phyloP scores from a whole-genome alignment of 768 basidiomycete genomes.

The Russula sp. region DNA sequence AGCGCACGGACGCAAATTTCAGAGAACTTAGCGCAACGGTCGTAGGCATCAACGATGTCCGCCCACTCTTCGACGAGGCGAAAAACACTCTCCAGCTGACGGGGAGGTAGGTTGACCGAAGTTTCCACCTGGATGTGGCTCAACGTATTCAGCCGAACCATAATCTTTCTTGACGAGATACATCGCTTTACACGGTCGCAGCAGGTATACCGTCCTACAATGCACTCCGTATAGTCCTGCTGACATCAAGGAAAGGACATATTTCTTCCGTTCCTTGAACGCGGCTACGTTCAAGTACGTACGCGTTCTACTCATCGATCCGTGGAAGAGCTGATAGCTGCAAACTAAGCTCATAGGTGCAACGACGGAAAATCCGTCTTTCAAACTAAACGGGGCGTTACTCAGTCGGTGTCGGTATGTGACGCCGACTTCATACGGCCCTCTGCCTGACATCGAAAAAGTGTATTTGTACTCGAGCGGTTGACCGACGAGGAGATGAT shows the following conservation, averaged over 20 bases:
- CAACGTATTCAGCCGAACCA: constrained; percentile 46
- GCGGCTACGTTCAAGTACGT: constrained; percentile 61
- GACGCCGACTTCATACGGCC: neutral
- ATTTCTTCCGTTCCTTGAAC: constrained; percentile 79
- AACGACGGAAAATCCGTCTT: constrained; percentile 87
- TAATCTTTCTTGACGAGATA: constrained; percentile 80
- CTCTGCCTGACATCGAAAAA: constrained; percentile 27
- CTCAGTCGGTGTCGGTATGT: constrained; percentile 72
- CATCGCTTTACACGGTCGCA: constrained; percentile 73
- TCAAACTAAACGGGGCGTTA: constrained; percentile 70
- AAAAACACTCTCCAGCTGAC: constrained; percentile 57
- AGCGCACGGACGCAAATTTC: constrained; percentile 52
- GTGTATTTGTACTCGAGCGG: constrained; percentile 69
- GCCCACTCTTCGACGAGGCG: constrained; percentile 70
- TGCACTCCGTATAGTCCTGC: constrained; percentile 4
- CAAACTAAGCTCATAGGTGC: constrained; percentile 62
- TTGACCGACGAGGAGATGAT: constrained; percentile 59
- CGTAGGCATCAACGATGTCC: constrained; percentile 64
- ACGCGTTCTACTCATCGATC: neutral
- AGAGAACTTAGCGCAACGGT: constrained; percentile 77
- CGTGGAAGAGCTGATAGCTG: neutral
- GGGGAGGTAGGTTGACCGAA: constrained; percentile 42
- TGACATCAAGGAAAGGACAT: constrained; percentile 48
- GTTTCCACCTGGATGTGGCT: neutral
- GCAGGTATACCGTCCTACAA: constrained; percentile 38